A percentile compares a stretch with the other conserved stretches of the same genome.
Evolutionary conservation across 768 basidiomycete species (phyloP).

Genomic region (Boletus fagicola): DNA sequence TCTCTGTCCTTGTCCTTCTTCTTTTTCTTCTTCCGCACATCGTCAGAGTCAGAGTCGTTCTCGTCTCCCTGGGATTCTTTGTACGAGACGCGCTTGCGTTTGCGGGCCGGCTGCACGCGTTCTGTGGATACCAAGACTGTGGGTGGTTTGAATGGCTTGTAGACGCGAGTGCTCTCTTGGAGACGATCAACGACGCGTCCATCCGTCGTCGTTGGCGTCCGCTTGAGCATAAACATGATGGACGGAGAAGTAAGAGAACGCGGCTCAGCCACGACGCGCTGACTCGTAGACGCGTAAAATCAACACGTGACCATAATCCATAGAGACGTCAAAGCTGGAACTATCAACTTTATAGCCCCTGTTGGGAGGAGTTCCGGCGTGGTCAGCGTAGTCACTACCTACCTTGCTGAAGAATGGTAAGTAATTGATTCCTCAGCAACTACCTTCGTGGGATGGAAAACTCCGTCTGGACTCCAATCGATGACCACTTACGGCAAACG

Average conservation of each 20-base stretch:
- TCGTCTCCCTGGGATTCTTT: conserved; percentile 63
- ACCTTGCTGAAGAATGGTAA: background rate
- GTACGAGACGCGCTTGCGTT: conserved; percentile 87
- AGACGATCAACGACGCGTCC: conserved; percentile 67
- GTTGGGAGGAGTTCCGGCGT: background rate
- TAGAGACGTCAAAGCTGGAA: background rate
- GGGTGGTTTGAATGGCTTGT: conserved; percentile 81
- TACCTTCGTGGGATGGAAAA: background rate
- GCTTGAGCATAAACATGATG: conserved; percentile 57
- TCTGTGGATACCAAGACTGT: conserved; percentile 44
- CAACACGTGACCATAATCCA: conserved; percentile 26
- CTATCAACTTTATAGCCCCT: background rate
- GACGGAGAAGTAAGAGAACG: background rate
- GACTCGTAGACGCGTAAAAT: conserved; percentile 6
- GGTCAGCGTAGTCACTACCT: background rate
- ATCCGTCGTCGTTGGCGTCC: conserved; percentile 66
- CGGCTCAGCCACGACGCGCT: conserved; percentile 6
- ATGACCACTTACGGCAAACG: background rate
- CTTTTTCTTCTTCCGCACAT: conserved; percentile 55
- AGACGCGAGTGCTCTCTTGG: conserved; percentile 68
- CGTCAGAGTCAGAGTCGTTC: conserved; percentile 56
- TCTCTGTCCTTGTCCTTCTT: conserved; percentile 61
- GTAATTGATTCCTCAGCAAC: background rate
- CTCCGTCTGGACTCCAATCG: background rate
- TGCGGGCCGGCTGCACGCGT: conserved; percentile 66